Percentiles rank a stretch among this genome's conserved stretches.
phyloP scores from a whole-genome alignment of 352 stramenopile species.

The Phytophthora pisi region DNA sequence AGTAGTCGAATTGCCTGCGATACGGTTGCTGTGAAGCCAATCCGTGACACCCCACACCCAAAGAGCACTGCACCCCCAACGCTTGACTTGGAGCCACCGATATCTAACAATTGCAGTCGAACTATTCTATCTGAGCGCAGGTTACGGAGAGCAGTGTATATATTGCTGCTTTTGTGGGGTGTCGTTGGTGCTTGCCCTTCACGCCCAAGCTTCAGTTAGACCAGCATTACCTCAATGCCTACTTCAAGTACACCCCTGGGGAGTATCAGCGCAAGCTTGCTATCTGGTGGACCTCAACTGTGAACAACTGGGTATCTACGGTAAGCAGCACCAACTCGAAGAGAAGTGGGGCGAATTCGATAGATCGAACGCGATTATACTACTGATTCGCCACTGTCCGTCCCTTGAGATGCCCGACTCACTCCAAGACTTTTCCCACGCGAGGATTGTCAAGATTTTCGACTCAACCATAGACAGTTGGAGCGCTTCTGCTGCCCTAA shows the following conservation, averaged over 20 bases:
- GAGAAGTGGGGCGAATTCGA: not conserved
- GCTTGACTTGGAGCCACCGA: too few species aligned
- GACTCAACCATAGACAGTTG: not conserved
- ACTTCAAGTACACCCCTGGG: not conserved
- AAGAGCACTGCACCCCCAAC: too few species aligned
- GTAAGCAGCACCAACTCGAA: not conserved
- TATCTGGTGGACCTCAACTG: not conserved
- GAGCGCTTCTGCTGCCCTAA: not conserved
- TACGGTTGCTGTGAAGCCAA: too few species aligned
- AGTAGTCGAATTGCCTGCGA: not conserved
- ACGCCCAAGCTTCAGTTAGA: not conserved
- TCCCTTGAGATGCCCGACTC: not conserved
- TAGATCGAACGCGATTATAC: not conserved
- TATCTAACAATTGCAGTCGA: too few species aligned
- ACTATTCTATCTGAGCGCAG: too few species aligned
- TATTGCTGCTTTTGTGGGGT: not conserved
- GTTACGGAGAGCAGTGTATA: not conserved
- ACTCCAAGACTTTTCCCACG: not conserved
- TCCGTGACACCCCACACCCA: too few species aligned
- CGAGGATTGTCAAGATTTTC: not conserved
- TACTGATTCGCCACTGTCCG: not conserved
- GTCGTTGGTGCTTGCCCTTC: not conserved
- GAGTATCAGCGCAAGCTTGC: not conserved
- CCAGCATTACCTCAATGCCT: not conserved
- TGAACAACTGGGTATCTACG: not conserved